Evolutionary conservation across 176 grass and related monocot genomes (phyloP), one percentile per base, ranked within the genome.

Genomic region (Thinopyrum elongatum): DNA sequence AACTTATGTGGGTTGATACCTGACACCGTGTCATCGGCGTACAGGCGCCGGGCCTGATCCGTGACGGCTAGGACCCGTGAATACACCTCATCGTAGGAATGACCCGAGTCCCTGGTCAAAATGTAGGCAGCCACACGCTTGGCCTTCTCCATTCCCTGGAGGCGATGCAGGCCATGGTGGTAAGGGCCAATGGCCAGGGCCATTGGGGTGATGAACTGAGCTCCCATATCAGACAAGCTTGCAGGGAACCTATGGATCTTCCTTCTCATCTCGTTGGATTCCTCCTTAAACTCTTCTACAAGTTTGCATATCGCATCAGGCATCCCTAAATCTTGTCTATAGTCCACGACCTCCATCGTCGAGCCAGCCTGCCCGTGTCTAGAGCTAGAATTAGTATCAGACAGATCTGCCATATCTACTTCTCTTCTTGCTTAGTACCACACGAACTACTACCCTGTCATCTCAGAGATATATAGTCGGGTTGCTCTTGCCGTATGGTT

Each of bases 121-220:
- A 8, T 15, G 6, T 66, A 31, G 5, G 63, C 53, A 3, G 65
- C 67, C n/a, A 58, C 67, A 6, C 22, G 44, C 76, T 86, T 81
- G 0, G 74, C 21, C 4, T 49, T 30, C 67, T 87, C 85, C 85
- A 65, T 74, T 15, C 57, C 15, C 1, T n/a, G 69, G 8, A 82
- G 15, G 13, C 38, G 28, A 36, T 1, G 4, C 27, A 8, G 0
- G 69, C 3, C 15, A 0, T 26, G 65, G 76, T 80, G 65, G 84
- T 61, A 78, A 1, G 84, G 84, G 1, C 74, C 84, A 16, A 79
- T 86, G n/a, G 84, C 44, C 14, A 86, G n/a, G 6, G 46, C 12
- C 19, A 26, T 25, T 0, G 84, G 36, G 16, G 4, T 38, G 19
- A 80, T 2, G 84, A 46, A 80, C 22, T 57, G 30, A 11, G 29